phyloP scores from a whole-genome alignment of 257 asterid species.

The Solanum arcanum region DNA sequence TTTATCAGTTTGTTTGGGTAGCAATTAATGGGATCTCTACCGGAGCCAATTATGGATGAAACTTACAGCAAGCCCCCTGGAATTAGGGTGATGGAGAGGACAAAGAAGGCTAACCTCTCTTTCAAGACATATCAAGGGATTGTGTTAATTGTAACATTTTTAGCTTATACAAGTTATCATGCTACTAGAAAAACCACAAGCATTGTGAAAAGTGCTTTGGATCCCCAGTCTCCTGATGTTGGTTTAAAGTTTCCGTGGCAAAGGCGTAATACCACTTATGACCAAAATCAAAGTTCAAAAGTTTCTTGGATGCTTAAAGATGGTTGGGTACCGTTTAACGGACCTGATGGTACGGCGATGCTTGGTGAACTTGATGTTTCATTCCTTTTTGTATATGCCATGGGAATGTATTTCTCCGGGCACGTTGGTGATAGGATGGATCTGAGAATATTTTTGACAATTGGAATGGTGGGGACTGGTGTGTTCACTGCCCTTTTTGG shows the following conservation, averaged over 20 bases:
- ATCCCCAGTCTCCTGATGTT: conserved; percentile 55
- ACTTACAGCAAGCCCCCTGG: conserved; percentile 55
- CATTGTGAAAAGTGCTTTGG: conserved; percentile 88
- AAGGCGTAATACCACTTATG: conserved; percentile 24
- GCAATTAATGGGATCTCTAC: conserved; percentile 45
- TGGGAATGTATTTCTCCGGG: conserved; percentile 89
- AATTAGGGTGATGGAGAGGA: conserved; percentile 38
- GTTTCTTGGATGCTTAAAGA: conserved; percentile 31
- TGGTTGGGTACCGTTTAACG: conserved; percentile 90
- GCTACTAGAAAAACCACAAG: conserved; percentile 94
- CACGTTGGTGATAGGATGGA: conserved; percentile 88
- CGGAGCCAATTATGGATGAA: conserved; percentile 11
- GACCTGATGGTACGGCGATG: conserved; percentile 59
- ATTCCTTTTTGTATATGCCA: conserved; percentile 76
- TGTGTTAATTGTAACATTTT: conserved; percentile 70
- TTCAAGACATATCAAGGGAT: conserved; percentile 71
- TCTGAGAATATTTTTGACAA: conserved; percentile 63
- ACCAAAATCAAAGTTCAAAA: conserved; percentile 13
- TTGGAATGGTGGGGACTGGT: conserved; percentile 96
- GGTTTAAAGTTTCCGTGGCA: conserved; percentile 30
- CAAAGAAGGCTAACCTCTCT: conserved; percentile 49
- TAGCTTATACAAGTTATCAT: conserved; percentile 71
- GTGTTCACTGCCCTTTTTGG: conserved; percentile 86
- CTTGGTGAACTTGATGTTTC: conserved; percentile 95
- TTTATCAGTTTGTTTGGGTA: not conserved